A percentile compares a stretch with the other conserved stretches of the same genome.
These are phyloP conservation scores for Irpex sp. DNA, from an alignment of 1,284 basidiomycete species.

Conservation along the genomic window DNA sequence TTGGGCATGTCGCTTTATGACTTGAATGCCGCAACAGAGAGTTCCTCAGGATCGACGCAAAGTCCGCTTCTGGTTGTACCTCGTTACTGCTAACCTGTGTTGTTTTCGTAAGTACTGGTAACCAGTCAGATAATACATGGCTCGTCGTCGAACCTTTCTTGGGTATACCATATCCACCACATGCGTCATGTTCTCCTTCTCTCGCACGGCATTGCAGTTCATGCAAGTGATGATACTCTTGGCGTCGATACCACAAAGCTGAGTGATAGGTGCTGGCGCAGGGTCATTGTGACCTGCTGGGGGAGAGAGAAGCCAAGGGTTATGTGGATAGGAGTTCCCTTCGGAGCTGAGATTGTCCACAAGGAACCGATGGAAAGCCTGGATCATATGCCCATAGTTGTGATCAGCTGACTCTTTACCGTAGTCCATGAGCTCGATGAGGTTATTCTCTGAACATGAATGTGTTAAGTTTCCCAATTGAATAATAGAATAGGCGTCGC, in stretches of 20 bases:
- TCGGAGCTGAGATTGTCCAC: slow-evolving; percentile 77
- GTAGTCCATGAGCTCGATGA: slow-evolving; percentile 89
- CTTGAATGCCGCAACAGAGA: slow-evolving; percentile 82
- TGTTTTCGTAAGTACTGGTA: background rate
- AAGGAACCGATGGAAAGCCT: slow-evolving; percentile 93
- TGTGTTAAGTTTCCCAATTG: slow-evolving; percentile 8
- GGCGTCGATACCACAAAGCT: slow-evolving; percentile 76
- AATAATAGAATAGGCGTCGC: slow-evolving; percentile 10
- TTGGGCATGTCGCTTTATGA: slow-evolving; percentile 84
- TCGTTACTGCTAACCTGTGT: slow-evolving; percentile 44
- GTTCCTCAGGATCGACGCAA: slow-evolving; percentile 68
- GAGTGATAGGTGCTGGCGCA: slow-evolving; percentile 67
- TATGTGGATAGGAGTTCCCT: slow-evolving; percentile 60
- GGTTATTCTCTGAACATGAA: slow-evolving; percentile 51
- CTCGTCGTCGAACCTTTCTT: slow-evolving; percentile 50
- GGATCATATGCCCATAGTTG: slow-evolving; percentile 87
- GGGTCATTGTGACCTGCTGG: slow-evolving; percentile 18
- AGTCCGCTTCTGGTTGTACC: slow-evolving; percentile 46
- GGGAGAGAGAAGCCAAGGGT: slow-evolving; percentile 47
- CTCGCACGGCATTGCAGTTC: slow-evolving; percentile 67
- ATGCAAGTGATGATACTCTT: slow-evolving; percentile 75
- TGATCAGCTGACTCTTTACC: slow-evolving; percentile 70
- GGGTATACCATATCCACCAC: slow-evolving; percentile 90
- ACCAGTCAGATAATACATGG: no score
- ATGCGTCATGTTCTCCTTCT: slow-evolving; percentile 76